Evolutionary conservation across 2,329 filamentous ascomycete genomes (phyloP), one percentile per base, ranked within the genome.

Genomic region (Dryadomyces quercus-mongolicae): DNA sequence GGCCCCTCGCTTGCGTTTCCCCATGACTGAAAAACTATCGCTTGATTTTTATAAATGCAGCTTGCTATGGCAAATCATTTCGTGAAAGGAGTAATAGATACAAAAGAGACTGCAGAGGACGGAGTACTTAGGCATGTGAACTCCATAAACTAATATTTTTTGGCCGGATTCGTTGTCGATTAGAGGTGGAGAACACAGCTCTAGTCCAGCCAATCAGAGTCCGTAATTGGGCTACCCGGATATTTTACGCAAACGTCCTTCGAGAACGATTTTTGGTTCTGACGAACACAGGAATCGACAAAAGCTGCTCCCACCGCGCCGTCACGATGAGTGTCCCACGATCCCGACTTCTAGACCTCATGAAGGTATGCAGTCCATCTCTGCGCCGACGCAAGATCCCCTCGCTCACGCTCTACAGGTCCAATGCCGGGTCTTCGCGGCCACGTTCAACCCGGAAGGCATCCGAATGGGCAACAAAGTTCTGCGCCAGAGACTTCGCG

Each of bases 371-470:
- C 42, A 3, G 51, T 21, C 15, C 2, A 15, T 18, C 6, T 2
- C 7, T 10, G 12, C 13, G 22, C 18, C 25, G 6, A 22, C 10
- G 2, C 10, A 42, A 57, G 36, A 45, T 15, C 8, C 16, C n/a
- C 3, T 44, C 18, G 31, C 44, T 47, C 13, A 53, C 54, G 8
- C 42, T 22, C 18, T 13, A 9, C 63, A 96, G 91, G 80, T 81
- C 65, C 90, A 91, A 85, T 95, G 89, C 77, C 82, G 84, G 68
- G 81, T 97, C 73, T 98, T 97, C 76, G 85, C 84, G 64, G 88
- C 86, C 51, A 91, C 85, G 53, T 97, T 84, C 76, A 98, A 98
- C 71, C 93, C 93, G 25, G 78, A 88, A 54, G 75, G 83, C 61
- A 69, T 86, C 58, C 88, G 93, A 58, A 81, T 88, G 62, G 93